Base-by-base conservation (phyloP, 495 filamentous ascomycete species). In the Diplogelasinospora grovesii region DNA sequence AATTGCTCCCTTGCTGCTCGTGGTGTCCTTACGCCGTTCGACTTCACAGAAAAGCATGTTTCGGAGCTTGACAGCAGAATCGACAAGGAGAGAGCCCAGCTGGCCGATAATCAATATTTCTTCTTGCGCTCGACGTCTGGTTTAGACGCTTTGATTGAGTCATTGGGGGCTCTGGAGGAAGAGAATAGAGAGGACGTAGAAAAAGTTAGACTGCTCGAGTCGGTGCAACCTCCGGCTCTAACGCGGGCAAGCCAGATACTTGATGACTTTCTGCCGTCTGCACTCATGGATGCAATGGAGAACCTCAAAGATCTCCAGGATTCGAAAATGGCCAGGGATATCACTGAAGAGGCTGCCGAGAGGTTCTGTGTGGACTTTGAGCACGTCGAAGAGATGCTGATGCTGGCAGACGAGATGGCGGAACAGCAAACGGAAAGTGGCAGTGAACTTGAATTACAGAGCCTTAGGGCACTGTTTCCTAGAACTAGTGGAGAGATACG, bases 351-450 rank as follows among this genome's bases (percentile, higher is more conserved):
- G 51, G 90, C 89, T 1, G 86, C 89, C 0, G 83, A 85, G 49
- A 73, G 68, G 38, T 97, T 98, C 64, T 93, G 89, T 46, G 79
- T 79, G 13, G 87, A 94, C 50, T 98, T 98, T 62, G 87, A 90
- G 65, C 81, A 81, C 43, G 73, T 96, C 4, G 92, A 98, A 62
- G 82, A 65, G 39, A 58, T 70, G 45, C 48, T 75, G 9, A 56
- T 69, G 15, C 49, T 61, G 11, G 61, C 60, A 19, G 73, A 77
- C 39, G 69, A 71, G 50, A 7, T 62, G 36, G 59, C 59, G 18
- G 68, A 68, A 15, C 52, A 68, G 27, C 53, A 64, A 18, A 50
- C 44, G 3, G 56, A 59, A 5, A 57, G 60, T n/a, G 40, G 56
- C 18, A 57, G 38, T 11, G 63, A 61, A 21, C 61, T 59, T 14